A percentile compares a stretch with the other conserved stretches of the same genome.
Conservation (phyloP, 768 basidiomycete genomes). For the Pleurotus cornucopiae region DNA sequence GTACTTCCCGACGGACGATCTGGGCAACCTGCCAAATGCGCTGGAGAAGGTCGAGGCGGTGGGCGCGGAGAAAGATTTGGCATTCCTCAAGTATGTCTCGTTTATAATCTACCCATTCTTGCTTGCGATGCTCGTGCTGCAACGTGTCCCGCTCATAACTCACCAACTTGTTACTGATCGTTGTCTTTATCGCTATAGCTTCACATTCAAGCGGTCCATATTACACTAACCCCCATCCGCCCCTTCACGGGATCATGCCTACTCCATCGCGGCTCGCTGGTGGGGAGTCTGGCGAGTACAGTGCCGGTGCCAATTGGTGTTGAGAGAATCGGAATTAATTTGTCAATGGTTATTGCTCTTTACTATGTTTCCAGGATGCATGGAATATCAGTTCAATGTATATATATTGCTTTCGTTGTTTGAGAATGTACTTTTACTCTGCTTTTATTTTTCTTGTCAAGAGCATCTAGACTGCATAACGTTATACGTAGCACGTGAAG, state of each 20-base stretch:
- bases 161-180: constrained; percentile 3
- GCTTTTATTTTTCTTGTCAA: no score
- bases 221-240: not conserved
- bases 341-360: not conserved
- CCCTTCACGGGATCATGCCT: no score
- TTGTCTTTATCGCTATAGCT: constrained; percentile 36
- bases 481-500: no score
- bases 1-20: constrained; percentile 95
- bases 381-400: not conserved
- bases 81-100: constrained; percentile 54
- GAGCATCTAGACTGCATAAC: no score
- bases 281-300: no score
- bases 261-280: no score
- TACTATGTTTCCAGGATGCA: no score
- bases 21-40: constrained; percentile 63
- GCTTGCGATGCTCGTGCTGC: no score
- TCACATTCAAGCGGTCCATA: constrained; percentile 77
- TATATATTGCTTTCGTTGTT: not conserved
- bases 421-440: not conserved
- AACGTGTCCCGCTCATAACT: no score
- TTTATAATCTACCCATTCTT: no score
- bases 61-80: constrained; percentile 63
- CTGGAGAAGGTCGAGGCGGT: constrained; percentile 58
- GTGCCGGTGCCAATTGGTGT: no score
- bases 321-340: not conserved